Conservation (phyloP, 2,329 filamentous ascomycete species). For the Fusarium sp. region DNA sequence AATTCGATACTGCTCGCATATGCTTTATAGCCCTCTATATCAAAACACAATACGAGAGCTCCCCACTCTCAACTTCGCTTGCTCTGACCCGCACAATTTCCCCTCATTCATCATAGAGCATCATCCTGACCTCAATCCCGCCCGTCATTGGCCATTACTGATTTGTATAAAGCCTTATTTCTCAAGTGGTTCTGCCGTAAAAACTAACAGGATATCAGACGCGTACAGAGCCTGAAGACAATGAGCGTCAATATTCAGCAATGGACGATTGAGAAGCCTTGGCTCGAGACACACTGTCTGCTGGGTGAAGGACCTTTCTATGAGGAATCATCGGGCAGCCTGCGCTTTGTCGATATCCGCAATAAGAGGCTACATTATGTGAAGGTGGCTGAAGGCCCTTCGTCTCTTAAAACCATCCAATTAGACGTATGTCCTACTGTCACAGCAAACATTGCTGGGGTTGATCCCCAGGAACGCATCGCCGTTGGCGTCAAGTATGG, state of each 20-base stretch:
- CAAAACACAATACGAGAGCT: background rate
- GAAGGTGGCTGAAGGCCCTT: constrained; percentile 69
- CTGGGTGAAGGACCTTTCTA: constrained; percentile 81
- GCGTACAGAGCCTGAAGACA: background rate
- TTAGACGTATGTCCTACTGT: constrained; percentile 67
- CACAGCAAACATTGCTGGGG: constrained; percentile 81
- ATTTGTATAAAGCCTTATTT: background rate
- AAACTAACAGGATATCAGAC: background rate
- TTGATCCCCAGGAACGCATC: constrained; percentile 70
- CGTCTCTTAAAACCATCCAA: constrained; percentile 69
- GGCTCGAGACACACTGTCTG: constrained; percentile 69
- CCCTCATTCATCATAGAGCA: constrained; percentile 23
- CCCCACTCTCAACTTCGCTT: constrained; percentile 5
- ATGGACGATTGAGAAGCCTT: constrained; percentile 63
- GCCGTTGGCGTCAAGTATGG: constrained; percentile 84
- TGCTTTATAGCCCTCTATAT: background rate
- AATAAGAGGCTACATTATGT: constrained; percentile 78
- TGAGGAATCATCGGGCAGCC: constrained; percentile 69
- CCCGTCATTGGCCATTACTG: constrained; percentile 2
- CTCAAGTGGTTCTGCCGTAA: background rate
- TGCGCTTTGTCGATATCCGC: constrained; percentile 87
- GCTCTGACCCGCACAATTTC: constrained; percentile 14
- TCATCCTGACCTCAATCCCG: constrained; percentile 24
- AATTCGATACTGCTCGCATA: background rate
- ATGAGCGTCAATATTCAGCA: constrained; percentile 54